Base-by-base conservation (phyloP, 345 rosid genomes). In the Lepidium sativum region DNA sequence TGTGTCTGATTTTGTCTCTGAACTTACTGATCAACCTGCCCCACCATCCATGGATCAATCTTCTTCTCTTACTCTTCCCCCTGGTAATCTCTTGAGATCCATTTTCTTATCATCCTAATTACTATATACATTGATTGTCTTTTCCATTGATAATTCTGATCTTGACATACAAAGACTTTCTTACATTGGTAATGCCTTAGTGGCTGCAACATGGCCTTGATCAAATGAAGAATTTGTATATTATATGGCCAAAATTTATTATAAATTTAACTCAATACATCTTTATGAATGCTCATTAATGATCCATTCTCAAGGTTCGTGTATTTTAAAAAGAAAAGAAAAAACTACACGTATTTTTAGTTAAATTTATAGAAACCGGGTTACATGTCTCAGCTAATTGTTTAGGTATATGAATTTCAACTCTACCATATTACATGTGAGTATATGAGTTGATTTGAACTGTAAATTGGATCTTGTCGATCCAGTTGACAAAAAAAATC, bases 1-100 rank as follows among this genome's bases (percentile, higher is more conserved):
- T 71, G 75, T 71, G 27, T 63, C 70, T 47, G 75, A 27, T 63
- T 71, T 71, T 56, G 75, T 71, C 21, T 71, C 53, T 21, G 75
- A 71, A 39, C 75, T 71, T 38, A 71, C 70, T 55, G 59, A 54
- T 35, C 63, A 71, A 18, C 67, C 38, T 14, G 15, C 16, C 27
- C 17, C 17, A 66, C 59, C 63, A n/a, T 45, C 57, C 51, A 18
- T 45, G 1, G 5, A 63, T 64, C 38, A 12, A 63, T 48, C 65
- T 21, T 27, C 44, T 5, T 63, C 75, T 63, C 65, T 14, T 31
- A 21, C 37, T 15, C 64, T 38, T 47, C 44, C 21, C 48, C 31
- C 31, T 27, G 75, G 75, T 71, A 11, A 43, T 41, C 49, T 62
- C 32, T 13, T 52, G 56, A 35, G 12, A 53, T 37, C 37, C 17